Conservation (phyloP, 2,329 filamentous ascomycete species). For the Neofusicoccum cordaticola region DNA sequence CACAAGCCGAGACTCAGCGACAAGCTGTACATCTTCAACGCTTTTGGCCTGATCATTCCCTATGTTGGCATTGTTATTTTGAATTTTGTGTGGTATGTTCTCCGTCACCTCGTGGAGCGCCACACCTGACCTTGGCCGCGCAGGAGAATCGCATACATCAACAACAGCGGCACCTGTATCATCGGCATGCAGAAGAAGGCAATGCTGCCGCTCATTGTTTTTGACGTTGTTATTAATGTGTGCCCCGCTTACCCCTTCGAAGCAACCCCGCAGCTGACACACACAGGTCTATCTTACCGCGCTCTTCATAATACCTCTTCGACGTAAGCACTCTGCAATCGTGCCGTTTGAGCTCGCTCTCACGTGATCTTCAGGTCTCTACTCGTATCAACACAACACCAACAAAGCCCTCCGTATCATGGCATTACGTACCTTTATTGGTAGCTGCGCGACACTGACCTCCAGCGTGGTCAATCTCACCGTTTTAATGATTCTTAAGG, state of each 20-base stretch:
- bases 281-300: conserved; percentile 55
- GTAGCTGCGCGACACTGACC: conserved; percentile 8
- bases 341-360: neutral
- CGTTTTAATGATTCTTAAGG: conserved; percentile 8
- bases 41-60: conserved; percentile 1
- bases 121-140: neutral
- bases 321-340: conserved; percentile 24
- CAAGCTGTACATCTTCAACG: conserved; percentile 15
- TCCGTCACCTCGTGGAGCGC: neutral
- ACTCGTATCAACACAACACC: conserved; percentile 9
- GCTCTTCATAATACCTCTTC: conserved; percentile 61
- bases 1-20: conserved; percentile 7
- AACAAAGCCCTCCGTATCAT: conserved; percentile 13
- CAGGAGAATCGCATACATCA: conserved; percentile 57
- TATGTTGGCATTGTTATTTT: conserved; percentile 8
- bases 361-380: neutral
- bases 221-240: conserved; percentile 60
- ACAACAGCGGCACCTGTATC: conserved; percentile 48
- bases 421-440: conserved; percentile 12
- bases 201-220: conserved; percentile 61
- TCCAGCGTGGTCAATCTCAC: conserved; percentile 11
- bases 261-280: neutral
- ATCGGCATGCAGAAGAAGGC: conserved; percentile 60
- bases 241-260: neutral
- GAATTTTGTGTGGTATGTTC: conserved; percentile 5